Percentiles rank a stretch among this genome's conserved stretches.
Conservation (phyloP, 2,329 filamentous ascomycete genomes). For the Aspergillus alliaceus region DNA sequence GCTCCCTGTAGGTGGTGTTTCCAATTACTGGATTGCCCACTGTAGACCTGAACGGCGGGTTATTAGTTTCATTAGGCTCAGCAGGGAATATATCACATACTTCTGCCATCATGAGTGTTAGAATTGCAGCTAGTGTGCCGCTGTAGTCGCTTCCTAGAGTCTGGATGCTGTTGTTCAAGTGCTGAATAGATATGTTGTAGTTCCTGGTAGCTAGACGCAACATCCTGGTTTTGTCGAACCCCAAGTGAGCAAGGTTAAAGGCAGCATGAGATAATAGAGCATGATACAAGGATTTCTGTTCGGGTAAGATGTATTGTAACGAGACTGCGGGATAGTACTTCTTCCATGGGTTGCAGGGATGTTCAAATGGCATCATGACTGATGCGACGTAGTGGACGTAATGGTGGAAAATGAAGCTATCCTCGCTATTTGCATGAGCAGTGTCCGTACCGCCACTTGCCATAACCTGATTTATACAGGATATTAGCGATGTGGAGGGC, state of each 20-base stretch:
- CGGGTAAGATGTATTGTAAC: constrained; percentile 1
- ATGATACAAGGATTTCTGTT: neutral
- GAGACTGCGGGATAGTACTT: constrained; percentile 18
- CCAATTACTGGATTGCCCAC: constrained; percentile 16
- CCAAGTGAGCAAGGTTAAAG: neutral
- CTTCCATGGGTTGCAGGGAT: constrained; percentile 20
- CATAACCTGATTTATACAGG: neutral
- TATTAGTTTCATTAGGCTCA: constrained; percentile 1
- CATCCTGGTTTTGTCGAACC: neutral
- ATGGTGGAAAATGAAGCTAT: constrained; percentile 17
- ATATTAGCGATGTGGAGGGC: neutral
- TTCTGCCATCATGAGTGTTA: neutral
- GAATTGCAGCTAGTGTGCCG: neutral
- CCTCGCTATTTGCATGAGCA: constrained; percentile 8
- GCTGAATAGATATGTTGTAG: neutral
- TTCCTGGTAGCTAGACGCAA: neutral
- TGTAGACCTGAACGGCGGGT: constrained; percentile 11
- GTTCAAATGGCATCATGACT: constrained; percentile 22
- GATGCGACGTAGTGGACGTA: constrained; percentile 17
- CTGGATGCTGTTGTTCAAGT: neutral
- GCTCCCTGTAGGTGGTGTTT: constrained; percentile 18
- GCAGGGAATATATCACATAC: neutral
- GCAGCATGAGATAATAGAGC: neutral
- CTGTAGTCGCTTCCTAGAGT: neutral
- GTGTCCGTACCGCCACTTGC: neutral